Evolutionary conservation across 495 filamentous ascomycete species (phyloP).

Genomic region (Bacidia rubella): DNA sequence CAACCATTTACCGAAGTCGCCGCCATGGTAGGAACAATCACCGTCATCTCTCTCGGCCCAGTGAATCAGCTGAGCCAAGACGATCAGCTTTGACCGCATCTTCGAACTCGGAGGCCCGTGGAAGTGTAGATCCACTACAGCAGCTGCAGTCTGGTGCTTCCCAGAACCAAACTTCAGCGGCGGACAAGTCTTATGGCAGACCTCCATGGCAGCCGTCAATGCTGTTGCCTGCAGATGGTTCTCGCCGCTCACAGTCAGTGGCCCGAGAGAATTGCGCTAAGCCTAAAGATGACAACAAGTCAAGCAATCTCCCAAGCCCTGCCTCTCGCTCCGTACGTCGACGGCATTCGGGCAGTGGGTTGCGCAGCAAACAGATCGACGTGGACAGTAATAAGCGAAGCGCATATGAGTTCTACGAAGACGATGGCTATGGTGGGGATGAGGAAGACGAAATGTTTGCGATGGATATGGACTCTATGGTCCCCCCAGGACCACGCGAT

Average conservation of each 20-base stretch:
- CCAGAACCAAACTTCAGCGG: not conserved
- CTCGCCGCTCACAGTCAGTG: not conserved
- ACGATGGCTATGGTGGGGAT: constrained; percentile 73
- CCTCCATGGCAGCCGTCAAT: not conserved
- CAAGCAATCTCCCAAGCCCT: not conserved
- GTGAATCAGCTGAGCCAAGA: constrained; percentile 4
- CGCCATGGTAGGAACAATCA: constrained; percentile 50
- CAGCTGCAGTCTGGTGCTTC: too few relatives aligned
- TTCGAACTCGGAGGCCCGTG: not conserved
- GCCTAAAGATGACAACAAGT: not conserved
- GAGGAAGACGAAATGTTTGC: constrained; percentile 60
- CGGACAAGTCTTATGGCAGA: not conserved
- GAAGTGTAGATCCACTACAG: too few relatives aligned
- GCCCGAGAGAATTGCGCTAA: not conserved
- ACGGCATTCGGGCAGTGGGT: constrained; percentile 67
- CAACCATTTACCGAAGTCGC: constrained; percentile 55
- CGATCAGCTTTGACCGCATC: constrained; percentile 1
- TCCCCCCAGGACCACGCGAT: constrained; percentile 10
- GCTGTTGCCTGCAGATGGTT: not conserved
- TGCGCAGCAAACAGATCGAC: constrained; percentile 53
- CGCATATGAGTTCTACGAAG: constrained; percentile 72
- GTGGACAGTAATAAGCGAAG: constrained; percentile 45
- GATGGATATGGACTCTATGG: constrained; percentile 47
- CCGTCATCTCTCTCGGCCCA: constrained; percentile 30
- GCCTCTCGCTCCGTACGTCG: constrained; percentile 30